Evolutionary conservation across 2,329 filamentous ascomycete genomes (phyloP), one percentile per base, ranked within the genome.

Genomic region (Echinosphaeria canescens): DNA sequence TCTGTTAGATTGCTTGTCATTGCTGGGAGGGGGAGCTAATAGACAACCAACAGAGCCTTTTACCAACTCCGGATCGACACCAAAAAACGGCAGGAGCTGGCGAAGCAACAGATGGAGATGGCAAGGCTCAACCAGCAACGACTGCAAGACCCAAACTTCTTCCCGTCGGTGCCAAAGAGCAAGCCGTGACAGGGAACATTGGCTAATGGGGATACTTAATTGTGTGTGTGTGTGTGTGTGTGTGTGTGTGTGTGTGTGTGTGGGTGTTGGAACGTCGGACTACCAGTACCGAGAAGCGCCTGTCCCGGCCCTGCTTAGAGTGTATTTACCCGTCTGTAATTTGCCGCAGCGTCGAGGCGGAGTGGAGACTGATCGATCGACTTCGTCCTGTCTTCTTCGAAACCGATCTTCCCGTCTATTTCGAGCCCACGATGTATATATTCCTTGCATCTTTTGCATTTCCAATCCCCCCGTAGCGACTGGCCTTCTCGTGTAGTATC

Each of bases 31-130:
- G n/a, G n/a, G n/a, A n/a, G n/a, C n/a, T n/a, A n/a, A n/a, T n/a
- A 27, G 23, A 7, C 10, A 8, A 10, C n/a, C 23, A 14, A 27
- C 40, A 88, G 80, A 38, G 63, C 69, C 15, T 92, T 98, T 48
- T 90, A 81, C 43, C 75, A 85, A 38, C 79, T 82, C 53, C 70
- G 88, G 11, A 45, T 92, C 27, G 70, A 81, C 43, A 75, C 75
- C 42, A 73, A 82, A 41, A 64, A 72, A 23, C 75, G 76, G 44
- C 63, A 65, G n/a, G 79, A 88, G 42, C 58, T 72, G 28, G 75
- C 75, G 42, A 73, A 82, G 42, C 64, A 72, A 23, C 75, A 78
- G 44, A 63, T 65, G n/a, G 79, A 88, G 42, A 58, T 72, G 28
- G 75, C 81, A 9, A 90, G 72, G 48, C 61, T 76, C 27, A 88